These are phyloP conservation scores for Hawksworthiomyces lignivorus DNA, from an alignment of 2,329 filamentous ascomycete genomes.

Conservation along the genomic window DNA sequence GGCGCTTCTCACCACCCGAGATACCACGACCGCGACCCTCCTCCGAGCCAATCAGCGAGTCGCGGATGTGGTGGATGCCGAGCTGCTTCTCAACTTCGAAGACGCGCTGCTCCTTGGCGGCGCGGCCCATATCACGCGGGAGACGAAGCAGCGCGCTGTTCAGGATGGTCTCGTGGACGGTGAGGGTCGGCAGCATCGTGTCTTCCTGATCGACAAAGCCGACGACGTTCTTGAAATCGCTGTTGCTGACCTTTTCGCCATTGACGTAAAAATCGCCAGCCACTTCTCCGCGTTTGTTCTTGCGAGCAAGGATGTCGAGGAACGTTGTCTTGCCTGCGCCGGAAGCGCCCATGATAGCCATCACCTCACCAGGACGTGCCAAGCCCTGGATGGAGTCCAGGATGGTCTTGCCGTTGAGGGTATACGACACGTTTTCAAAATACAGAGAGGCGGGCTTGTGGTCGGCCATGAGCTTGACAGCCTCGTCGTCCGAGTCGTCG, in stretches of 20 bases:
- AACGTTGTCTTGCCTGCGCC: conserved; percentile 97
- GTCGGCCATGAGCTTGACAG: conserved; percentile 76
- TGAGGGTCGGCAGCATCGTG: conserved; percentile 90
- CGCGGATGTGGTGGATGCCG: conserved; percentile 86
- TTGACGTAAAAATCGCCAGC: conserved; percentile 86
- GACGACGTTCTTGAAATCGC: conserved; percentile 83
- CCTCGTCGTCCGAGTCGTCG: conserved; percentile 86
- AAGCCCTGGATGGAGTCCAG: conserved; percentile 72
- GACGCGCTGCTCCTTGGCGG: conserved; percentile 84
- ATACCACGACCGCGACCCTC: conserved; percentile 92
- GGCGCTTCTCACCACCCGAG: conserved; percentile 91
- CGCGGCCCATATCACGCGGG: conserved; percentile 81
- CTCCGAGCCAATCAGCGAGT: conserved; percentile 93
- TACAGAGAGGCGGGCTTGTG: conserved; percentile 85
- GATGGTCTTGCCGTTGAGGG: conserved; percentile 81
- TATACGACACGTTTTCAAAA: conserved; percentile 83
- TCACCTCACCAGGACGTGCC: conserved; percentile 89
- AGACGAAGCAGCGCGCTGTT: conserved; percentile 87
- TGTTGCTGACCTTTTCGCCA: conserved; percentile 77
- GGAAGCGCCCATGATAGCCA: conserved; percentile 96
- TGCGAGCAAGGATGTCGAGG: conserved; percentile 87
- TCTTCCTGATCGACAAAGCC: conserved; percentile 99
- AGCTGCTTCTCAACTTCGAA: conserved; percentile 93
- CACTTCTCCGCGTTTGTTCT: conserved; percentile 83
- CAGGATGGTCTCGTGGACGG: conserved; percentile 94